A percentile compares a stretch with the other conserved stretches of the same genome.
phyloP scores from a whole-genome alignment of 2,329 filamentous ascomycete species.

The Fusarium longipes region DNA sequence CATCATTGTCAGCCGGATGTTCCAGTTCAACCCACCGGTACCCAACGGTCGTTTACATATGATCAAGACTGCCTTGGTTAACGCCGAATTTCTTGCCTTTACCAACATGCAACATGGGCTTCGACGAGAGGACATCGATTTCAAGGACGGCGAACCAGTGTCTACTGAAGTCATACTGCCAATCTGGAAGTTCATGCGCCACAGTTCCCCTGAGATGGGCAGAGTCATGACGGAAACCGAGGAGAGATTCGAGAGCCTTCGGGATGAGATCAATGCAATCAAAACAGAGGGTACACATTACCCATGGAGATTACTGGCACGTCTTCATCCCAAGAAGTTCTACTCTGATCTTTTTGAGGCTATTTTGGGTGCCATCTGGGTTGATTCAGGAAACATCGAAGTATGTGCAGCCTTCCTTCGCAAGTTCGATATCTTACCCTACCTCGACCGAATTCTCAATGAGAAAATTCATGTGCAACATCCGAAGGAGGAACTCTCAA shows the following conservation, averaged over 20 bases:
- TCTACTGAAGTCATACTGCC: slow-evolving; percentile 50
- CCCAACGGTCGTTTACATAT: slow-evolving; percentile 75
- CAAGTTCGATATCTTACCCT: slow-evolving; percentile 71
- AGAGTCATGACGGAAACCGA: slow-evolving; percentile 58
- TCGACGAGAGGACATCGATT: slow-evolving; percentile 36
- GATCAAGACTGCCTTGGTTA: slow-evolving; percentile 80
- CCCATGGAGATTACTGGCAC: slow-evolving; percentile 80
- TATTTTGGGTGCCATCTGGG: slow-evolving; percentile 82
- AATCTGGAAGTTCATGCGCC: slow-evolving; percentile 78
- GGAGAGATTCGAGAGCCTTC: slow-evolving; percentile 60
- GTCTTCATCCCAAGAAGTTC: slow-evolving; percentile 77
- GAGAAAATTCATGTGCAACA: slow-evolving; percentile 68
- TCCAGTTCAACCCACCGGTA: slow-evolving; percentile 56
- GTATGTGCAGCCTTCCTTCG: slow-evolving; percentile 70
- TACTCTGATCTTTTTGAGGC: slow-evolving; percentile 87
- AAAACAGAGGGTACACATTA: slow-evolving; percentile 67
- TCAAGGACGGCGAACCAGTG: slow-evolving; percentile 31
- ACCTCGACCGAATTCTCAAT: slow-evolving; percentile 70
- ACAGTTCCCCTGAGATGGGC: slow-evolving; percentile 61
- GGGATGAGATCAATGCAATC: slow-evolving; percentile 60
- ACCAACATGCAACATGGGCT: slow-evolving; percentile 66
- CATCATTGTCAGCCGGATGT: slow-evolving; percentile 74
- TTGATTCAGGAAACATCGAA: slow-evolving; percentile 76
- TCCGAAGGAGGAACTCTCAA: slow-evolving; percentile 76
- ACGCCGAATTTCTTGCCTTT: slow-evolving; percentile 83